Evolutionary conservation across 345 rosid genomes (phyloP), one percentile per base, ranked within the genome.

Genomic region (Salix brachista): DNA sequence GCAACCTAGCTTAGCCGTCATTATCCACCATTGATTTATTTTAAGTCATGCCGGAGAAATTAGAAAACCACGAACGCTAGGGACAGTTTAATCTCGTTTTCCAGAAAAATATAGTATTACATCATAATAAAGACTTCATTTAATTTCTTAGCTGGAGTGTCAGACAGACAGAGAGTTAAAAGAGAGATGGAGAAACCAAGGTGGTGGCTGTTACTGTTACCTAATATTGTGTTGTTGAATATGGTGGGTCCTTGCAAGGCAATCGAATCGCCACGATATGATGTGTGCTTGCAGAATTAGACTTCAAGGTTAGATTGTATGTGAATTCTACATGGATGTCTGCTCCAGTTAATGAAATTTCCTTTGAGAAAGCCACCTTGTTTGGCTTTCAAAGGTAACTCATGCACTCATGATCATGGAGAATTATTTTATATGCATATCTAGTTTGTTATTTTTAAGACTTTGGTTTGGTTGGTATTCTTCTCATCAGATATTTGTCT

Each of bases 351-450:
- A 56, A 80, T 52, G 82, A 85, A 69, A 77, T 89, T 73, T 89
- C 95, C 79, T 91, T 89, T 81, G 78, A 83, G 66, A 88, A 85
- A 65, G 87, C 93, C 77, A 91, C 91, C 81, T 66, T 83, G 37
- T 58, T 70, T 62, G 93, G 96, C 74, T 89, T 91, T 71, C 90
- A 89, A 85, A 87, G 91, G 93, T 88, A 67, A 60, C 52, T 23
- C 3, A n/a, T 18, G 1, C 2, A 5, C 17, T 30, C 32, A 5
- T 30, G 32, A 30, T 28, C 32, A 30, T 30, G 32, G 32, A 30
- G 32, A 30, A 3, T 30, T 3, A 30, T 26, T 73, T 37, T 25
- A 26, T 58, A 2, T 39, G 1, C 6, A 2, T 25, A 4, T 39
- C 2, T 60, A 4, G 26, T 41, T 41, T 58, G 48, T 17, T 39